Conservation (phyloP, 306 rosid genomes). For the Bauhinia variegata region DNA sequence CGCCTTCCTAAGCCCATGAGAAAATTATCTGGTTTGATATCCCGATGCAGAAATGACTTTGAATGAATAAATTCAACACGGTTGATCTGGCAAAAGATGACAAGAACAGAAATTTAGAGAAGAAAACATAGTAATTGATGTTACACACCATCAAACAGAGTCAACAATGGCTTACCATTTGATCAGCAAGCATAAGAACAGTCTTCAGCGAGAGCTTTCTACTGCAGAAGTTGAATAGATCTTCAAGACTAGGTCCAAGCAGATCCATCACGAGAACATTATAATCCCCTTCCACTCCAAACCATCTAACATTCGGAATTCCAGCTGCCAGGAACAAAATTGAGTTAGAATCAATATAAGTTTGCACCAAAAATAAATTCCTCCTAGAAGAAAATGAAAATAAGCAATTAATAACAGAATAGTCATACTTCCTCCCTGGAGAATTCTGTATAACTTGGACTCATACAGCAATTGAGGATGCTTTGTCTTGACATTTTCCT, state of each 20-base stretch:
- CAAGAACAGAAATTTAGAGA: neutral
- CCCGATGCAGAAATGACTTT: conserved; percentile 91
- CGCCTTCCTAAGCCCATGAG: conserved; percentile 99
- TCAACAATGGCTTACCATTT: conserved; percentile 65
- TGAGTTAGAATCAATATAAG: conserved; percentile 25
- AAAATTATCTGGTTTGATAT: conserved; percentile 96
- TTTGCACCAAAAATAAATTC: neutral
- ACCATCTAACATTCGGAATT: conserved; percentile 90
- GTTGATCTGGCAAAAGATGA: conserved; percentile 61
- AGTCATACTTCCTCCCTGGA: conserved; percentile 92
- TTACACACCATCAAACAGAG: neutral
- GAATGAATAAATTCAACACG: conserved; percentile 93
- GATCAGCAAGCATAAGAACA: conserved; percentile 97
- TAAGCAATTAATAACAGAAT: conserved; percentile 10
- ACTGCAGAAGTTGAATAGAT: conserved; percentile 91
- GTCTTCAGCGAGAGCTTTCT: conserved; percentile 91
- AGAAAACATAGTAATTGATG: neutral
- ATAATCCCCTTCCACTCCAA: conserved; percentile 96
- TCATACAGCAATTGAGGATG: conserved; percentile 97
- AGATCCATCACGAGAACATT: conserved; percentile 94
- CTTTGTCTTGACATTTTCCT: conserved; percentile 97
- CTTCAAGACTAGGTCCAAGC: conserved; percentile 98
- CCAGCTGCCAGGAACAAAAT: conserved; percentile 70
- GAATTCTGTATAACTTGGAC: conserved; percentile 91
- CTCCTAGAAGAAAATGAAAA: conserved; percentile 21